These are phyloP conservation scores for Stevia rebaudiana DNA, from an alignment of 140 eudicot genomes.

Conservation along the genomic window DNA sequence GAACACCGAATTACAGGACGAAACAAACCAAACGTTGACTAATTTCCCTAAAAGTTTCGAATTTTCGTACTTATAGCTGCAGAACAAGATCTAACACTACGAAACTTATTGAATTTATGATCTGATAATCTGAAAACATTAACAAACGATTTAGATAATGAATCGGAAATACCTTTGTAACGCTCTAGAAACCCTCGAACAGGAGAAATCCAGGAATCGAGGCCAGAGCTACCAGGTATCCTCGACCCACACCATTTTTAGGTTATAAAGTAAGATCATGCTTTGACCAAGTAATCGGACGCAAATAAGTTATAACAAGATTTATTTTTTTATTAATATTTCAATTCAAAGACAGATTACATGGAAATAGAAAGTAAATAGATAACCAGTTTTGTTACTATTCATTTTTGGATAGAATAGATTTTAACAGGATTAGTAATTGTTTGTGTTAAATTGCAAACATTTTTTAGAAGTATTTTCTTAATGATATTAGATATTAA, in stretches of 20 bases:
- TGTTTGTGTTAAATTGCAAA: too few relatives aligned
- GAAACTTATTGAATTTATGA: constrained; percentile 9
- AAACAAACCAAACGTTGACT: background rate
- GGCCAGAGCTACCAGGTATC: background rate
- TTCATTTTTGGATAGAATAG: too few relatives aligned
- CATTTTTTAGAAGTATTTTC: too few relatives aligned
- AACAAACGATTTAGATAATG: background rate
- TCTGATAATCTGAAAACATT: background rate
- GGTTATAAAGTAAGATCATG: constrained; percentile 18
- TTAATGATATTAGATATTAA: too few relatives aligned
- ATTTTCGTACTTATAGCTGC: background rate
- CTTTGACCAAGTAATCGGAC: constrained; percentile 15
- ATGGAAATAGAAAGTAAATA: too few relatives aligned
- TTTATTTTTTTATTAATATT: too few relatives aligned
- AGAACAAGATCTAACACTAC: background rate
- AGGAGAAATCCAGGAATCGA: constrained; percentile 12
- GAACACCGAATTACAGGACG: background rate
- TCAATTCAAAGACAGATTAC: too few relatives aligned
- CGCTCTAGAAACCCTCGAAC: constrained; percentile 19
- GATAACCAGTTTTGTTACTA: too few relatives aligned
- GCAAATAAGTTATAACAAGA: background rate
- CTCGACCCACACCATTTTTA: background rate
- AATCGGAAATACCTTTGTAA: constrained; percentile 17
- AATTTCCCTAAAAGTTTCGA: background rate
- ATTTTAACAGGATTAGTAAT: too few relatives aligned